phyloP scores from a whole-genome alignment of 1,284 basidiomycete genomes.

The Moesziomyces parantarcticus region DNA sequence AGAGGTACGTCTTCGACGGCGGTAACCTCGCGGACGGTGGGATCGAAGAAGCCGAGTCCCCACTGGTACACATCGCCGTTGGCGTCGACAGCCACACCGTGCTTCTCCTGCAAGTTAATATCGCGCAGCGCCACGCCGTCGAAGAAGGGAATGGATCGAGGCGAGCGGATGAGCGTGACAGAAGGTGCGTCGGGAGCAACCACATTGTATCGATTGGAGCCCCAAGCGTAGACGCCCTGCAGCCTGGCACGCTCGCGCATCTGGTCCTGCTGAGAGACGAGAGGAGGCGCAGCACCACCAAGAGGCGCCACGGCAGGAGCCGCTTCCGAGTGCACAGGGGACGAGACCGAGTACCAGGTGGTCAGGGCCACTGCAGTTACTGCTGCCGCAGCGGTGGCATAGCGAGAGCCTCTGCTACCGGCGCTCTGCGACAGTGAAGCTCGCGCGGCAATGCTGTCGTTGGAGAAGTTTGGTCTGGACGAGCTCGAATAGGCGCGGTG shows the following conservation, averaged over 20 bases:
- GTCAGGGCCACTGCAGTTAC: slow-evolving; percentile 23
- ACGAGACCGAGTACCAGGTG: slow-evolving; percentile 25
- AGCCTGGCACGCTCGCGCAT: slow-evolving; percentile 51
- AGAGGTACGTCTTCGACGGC: slow-evolving; percentile 56
- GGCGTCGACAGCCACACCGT: slow-evolving; percentile 68
- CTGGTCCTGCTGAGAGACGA: slow-evolving; percentile 57
- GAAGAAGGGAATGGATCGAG: slow-evolving; percentile 59
- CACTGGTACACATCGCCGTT: slow-evolving; percentile 75
- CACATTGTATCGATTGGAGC: slow-evolving; percentile 62
- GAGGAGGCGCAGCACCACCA: slow-evolving; percentile 27
- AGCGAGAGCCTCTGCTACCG: slow-evolving; percentile 6
- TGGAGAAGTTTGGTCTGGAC: slow-evolving; percentile 5
- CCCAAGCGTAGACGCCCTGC: slow-evolving; percentile 61
- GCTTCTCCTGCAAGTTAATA: slow-evolving; percentile 59
- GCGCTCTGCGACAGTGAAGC: slow-evolving; percentile 1
- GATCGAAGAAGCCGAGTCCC: slow-evolving; percentile 66
- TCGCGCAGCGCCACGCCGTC: slow-evolving; percentile 64
- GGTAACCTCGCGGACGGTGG: slow-evolving; percentile 35
- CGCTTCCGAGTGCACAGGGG: slow-evolving; percentile 33
- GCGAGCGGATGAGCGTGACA: slow-evolving; percentile 50
- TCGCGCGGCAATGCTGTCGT: slow-evolving; percentile 4
- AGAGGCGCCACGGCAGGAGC: slow-evolving; percentile 29
- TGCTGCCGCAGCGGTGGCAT: slow-evolving; percentile 14
- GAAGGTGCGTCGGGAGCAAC: slow-evolving; percentile 56
- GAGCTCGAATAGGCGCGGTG: slow-evolving; percentile 14